phyloP scores from a whole-genome alignment of 176 grass and related monocot genomes.

The Miscanthus lutarioriparius region DNA sequence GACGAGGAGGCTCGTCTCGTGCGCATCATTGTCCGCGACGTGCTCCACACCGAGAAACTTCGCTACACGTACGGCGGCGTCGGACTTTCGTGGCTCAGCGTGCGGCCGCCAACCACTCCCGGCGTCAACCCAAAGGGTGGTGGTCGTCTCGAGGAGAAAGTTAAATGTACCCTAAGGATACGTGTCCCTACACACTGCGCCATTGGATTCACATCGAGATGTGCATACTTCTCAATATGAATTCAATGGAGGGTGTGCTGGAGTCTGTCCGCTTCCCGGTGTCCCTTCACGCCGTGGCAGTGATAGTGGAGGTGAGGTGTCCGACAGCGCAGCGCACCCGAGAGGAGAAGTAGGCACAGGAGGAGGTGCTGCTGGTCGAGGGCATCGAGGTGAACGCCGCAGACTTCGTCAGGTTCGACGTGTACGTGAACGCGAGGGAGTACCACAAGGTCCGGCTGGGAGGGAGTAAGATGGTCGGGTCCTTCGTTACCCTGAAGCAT shows the following conservation, averaged over 20 bases:
- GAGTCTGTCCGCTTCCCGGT: slow-evolving; percentile 22
- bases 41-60: slow-evolving; percentile 19
- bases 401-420: slow-evolving; percentile 40
- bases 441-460: slow-evolving; percentile 29
- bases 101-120: background rate
- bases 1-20: slow-evolving; percentile 59
- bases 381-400: slow-evolving; percentile 17
- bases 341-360: background rate
- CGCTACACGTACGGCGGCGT: slow-evolving; percentile 11
- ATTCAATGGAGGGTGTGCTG: too few species aligned
- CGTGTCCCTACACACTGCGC: too few species aligned
- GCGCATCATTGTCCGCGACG: slow-evolving; percentile 31
- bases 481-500: slow-evolving; percentile 43
- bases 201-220: too few species aligned
- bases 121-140: background rate
- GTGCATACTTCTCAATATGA: too few species aligned
- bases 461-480: slow-evolving; percentile 50
- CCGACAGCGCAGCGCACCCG: too few species aligned
- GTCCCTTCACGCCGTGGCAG: background rate
- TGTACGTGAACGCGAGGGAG: slow-evolving; percentile 43
- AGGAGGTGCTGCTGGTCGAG: slow-evolving; percentile 49
- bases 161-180: too few species aligned
- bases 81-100: slow-evolving; percentile 15
- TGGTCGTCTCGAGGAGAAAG: background rate
- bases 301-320: slow-evolving; percentile 6